Evolutionary conservation across 768 basidiomycete species (phyloP).

Genomic region (Exidia glandulosa): DNA sequence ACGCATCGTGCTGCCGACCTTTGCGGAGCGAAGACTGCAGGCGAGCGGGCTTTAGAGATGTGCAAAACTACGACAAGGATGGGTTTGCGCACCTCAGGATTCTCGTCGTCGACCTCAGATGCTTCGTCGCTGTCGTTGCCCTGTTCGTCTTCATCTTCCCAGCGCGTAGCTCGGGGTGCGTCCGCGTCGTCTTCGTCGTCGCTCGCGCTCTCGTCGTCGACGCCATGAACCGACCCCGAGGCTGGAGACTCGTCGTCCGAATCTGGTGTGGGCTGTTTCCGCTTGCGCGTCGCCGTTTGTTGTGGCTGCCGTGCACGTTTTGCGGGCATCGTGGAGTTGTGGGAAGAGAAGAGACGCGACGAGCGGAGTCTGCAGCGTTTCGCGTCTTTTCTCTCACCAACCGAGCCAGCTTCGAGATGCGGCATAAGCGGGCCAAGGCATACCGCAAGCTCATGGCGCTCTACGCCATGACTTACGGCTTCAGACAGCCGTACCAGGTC

Average conservation of each 20-base stretch:
- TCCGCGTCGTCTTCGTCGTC: conserved; percentile 29
- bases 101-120: neutral
- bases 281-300: neutral
- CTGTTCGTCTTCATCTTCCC: conserved; percentile 39
- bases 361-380: too few relatives aligned
- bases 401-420: conserved; percentile 40
- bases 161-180: conserved; percentile 48
- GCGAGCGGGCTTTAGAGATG: neutral
- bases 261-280: neutral
- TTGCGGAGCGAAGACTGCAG: conserved; percentile 1
- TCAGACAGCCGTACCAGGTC: conserved; percentile 89
- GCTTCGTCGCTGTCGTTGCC: neutral
- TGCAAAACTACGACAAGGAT: neutral
- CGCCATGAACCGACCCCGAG: neutral
- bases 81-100: conserved; percentile 1
- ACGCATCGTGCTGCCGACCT: neutral
- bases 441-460: conserved; percentile 91
- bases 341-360: neutral
- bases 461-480: conserved; percentile 79
- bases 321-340: neutral
- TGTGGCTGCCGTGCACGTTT: neutral
- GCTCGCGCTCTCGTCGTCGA: conserved; percentile 6
- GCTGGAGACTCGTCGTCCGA: neutral
- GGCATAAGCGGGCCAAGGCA: conserved; percentile 90
- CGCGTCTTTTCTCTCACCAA: too few relatives aligned